Evolutionary conservation across 257 asterid species (phyloP), one percentile per base, ranked within the genome.

Genomic region (Apocynum venetum): DNA sequence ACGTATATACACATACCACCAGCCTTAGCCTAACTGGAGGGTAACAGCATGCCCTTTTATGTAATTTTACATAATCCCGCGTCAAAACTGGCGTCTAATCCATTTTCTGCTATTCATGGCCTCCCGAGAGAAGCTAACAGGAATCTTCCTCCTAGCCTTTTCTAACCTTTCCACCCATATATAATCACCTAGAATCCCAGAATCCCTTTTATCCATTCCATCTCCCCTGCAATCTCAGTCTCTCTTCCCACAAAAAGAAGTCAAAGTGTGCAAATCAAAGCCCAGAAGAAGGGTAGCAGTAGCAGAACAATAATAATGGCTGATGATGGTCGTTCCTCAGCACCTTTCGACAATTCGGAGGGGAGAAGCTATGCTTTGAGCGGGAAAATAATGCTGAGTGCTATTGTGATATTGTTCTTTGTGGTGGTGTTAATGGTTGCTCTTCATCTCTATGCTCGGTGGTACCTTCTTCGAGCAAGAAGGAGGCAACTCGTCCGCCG

Each of bases 341-440:
- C 13, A n/a, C 0, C 67, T 44, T 31, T 4, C 59, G 0, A 75
- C 6, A 31, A 13, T 72, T 31, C 47, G 3, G 44, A 73, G 41
- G 59, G 78, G 38, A 82, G 70, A 15, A 86, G 80, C 38, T 93
- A 82, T 82, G 94, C 86, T 0, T 56, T 90, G 64, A 85, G 93
- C n/a, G 96, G 96, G 1, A 91, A 87, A 75, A 89, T 91, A 41
- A 91, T 93, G 96, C 87, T 91, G 8, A 82, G 87, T 78, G 89
- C 96, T 25, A 89, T 90, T 0, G 73, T 88, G 3, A 59, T 93
- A 0, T 87, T 93, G 53, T 86, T 93, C 82, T 85, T 83, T 73
- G 86, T 91, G 60, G 89, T 90, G 5, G 72, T 90, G 64, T 85
- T 93, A 81, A 84, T 90, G 91, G 89, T 80, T 20, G 81, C 80